phyloP scores from a whole-genome alignment of 164 flowering plant genomes.

The Sextonia rubra region DNA sequence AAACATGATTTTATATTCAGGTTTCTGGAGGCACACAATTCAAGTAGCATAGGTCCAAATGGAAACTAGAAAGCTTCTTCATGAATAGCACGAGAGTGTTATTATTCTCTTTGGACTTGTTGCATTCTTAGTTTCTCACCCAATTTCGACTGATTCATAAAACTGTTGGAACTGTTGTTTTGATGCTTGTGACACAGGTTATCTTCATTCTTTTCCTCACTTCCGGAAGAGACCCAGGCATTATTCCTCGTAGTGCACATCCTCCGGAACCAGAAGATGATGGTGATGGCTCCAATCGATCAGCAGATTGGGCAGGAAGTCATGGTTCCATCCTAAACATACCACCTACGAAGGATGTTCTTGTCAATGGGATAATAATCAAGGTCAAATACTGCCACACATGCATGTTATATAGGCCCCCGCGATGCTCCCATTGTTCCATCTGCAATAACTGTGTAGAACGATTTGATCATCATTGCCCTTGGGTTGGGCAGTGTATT shows the following conservation, averaged over 20 bases:
- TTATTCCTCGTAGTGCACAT: conserved; percentile 56
- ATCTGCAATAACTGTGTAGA: conserved; percentile 71
- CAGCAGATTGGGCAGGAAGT: conserved; percentile 23
- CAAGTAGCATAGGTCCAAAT: not conserved
- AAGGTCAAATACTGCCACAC: conserved; percentile 67
- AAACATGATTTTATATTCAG: not conserved
- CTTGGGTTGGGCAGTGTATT: conserved; percentile 85
- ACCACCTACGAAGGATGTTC: conserved; percentile 56
- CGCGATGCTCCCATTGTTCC: conserved; percentile 76
- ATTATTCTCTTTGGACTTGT: not conserved
- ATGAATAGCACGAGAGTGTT: not conserved
- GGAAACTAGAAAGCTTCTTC: not conserved
- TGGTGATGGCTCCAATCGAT: conserved; percentile 20
- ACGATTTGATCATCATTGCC: conserved; percentile 85
- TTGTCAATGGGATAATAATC: conserved; percentile 44
- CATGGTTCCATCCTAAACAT: conserved; percentile 22
- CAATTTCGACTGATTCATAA: not conserved
- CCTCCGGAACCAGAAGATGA: conserved; percentile 59
- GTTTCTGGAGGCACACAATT: not conserved
- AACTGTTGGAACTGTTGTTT: conserved; percentile 8
- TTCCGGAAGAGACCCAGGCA: conserved; percentile 67
- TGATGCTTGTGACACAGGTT: conserved; percentile 26
- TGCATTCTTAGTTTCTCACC: not conserved
- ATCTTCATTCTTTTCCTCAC: conserved; percentile 46
- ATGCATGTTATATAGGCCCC: conserved; percentile 75